phyloP scores from a whole-genome alignment of 805 yeast species.

The Saturnispora gosingensis region DNA sequence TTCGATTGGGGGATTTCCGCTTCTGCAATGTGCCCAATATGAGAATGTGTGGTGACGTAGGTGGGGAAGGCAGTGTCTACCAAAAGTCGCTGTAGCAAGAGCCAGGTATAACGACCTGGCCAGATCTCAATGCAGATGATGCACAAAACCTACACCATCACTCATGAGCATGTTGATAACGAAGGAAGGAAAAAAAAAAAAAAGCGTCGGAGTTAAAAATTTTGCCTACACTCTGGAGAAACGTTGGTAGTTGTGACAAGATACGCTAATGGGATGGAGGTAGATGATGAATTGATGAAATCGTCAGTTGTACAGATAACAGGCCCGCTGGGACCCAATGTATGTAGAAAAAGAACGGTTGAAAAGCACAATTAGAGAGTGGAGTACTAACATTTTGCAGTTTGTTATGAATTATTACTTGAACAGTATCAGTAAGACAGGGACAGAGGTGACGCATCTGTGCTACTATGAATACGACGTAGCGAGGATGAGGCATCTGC shows the following conservation, averaged over 20 bases:
- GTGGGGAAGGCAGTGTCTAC: no score
- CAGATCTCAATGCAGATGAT: no score
- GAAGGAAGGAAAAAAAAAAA: not conserved
- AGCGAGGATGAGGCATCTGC: not conserved
- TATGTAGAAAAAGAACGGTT: not conserved
- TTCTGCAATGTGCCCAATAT: not conserved
- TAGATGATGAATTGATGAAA: not conserved
- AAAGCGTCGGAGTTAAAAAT: not conserved
- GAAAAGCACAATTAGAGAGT: not conserved
- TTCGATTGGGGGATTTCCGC: not conserved
- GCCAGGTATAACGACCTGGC: no score
- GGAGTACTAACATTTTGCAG: slow-evolving; percentile 5
- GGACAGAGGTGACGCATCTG: slow-evolving; percentile 1
- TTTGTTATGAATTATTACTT: slow-evolving; percentile 16
- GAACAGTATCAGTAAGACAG: not conserved
- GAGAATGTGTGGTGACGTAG: not conserved
- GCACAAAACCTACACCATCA: no score
- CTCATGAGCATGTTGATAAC: not conserved
- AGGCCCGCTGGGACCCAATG: not conserved
- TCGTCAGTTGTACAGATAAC: not conserved
- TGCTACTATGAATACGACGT: not conserved
- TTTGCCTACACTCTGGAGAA: not conserved
- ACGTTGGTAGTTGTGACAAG: not conserved
- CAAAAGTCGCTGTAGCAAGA: no score
- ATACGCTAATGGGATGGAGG: not conserved